phyloP scores from a whole-genome alignment of 495 filamentous ascomycete species.

The Penicillium fimorum region DNA sequence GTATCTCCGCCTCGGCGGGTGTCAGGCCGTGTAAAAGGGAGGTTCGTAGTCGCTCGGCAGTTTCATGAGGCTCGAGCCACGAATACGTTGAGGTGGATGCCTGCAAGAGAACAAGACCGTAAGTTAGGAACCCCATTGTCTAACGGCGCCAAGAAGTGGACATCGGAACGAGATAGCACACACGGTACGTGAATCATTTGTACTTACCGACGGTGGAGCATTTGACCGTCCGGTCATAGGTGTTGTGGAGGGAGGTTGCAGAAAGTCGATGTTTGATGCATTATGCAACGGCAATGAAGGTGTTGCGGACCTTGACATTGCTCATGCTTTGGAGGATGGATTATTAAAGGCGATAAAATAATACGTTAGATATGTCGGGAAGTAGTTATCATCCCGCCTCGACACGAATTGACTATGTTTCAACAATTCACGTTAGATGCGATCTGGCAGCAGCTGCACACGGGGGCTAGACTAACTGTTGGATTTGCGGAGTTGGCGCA shows the following conservation, averaged over 20 bases:
- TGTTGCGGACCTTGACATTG: slow-evolving; percentile 61
- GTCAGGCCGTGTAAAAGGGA: slow-evolving; percentile 79
- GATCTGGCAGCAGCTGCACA: slow-evolving; percentile 35
- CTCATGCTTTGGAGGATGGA: slow-evolving; percentile 43
- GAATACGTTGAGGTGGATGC: slow-evolving; percentile 60
- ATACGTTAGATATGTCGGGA: slow-evolving; percentile 20
- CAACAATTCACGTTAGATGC: slow-evolving; percentile 28
- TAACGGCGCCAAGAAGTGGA: not conserved
- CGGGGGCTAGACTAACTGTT: slow-evolving; percentile 19
- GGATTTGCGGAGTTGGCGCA: slow-evolving; percentile 13
- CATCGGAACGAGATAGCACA: not conserved
- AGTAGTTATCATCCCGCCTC: slow-evolving; percentile 36
- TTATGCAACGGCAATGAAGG: slow-evolving; percentile 57
- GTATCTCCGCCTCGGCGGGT: slow-evolving; percentile 73
- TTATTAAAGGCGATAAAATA: slow-evolving; percentile 11
- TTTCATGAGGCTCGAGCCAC: slow-evolving; percentile 68
- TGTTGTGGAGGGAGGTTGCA: slow-evolving; percentile 37
- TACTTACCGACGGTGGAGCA: slow-evolving; percentile 37
- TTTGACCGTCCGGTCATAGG: slow-evolving; percentile 35
- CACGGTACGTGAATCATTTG: not conserved
- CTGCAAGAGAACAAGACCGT: slow-evolving; percentile 28
- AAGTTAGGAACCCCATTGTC: slow-evolving; percentile 11
- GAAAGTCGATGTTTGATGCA: slow-evolving; percentile 37
- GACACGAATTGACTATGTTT: slow-evolving; percentile 15
- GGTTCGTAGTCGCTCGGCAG: slow-evolving; percentile 74